phyloP scores from a whole-genome alignment of 768 basidiomycete genomes.

The Leccinum subtestaceum region DNA sequence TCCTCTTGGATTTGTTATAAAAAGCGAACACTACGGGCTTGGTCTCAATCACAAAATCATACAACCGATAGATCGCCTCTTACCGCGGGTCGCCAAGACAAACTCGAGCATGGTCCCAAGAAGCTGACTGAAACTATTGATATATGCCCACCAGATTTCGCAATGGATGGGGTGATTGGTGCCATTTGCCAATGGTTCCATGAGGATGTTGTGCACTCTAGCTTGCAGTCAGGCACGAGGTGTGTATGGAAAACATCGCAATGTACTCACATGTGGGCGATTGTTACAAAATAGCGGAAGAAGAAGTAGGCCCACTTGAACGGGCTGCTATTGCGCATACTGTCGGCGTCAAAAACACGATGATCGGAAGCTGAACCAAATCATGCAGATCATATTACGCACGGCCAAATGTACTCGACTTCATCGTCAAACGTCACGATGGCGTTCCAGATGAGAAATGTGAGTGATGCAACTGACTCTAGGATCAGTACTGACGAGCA shows the following conservation, averaged over 20 bases:
- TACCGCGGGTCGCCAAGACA: constrained; percentile 18
- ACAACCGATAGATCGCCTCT: background rate
- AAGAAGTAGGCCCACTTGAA: constrained; percentile 32
- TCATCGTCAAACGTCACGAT: constrained; percentile 18
- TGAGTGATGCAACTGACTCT: constrained; percentile 14
- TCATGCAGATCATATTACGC: background rate
- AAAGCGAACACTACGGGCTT: constrained; percentile 16
- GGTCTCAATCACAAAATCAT: background rate
- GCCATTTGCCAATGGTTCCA: constrained; percentile 6
- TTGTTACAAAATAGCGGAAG: constrained; percentile 19
- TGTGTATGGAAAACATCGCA: background rate
- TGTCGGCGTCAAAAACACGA: background rate
- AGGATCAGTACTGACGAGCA: background rate
- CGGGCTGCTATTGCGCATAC: constrained; percentile 20
- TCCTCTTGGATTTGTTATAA: constrained; percentile 15
- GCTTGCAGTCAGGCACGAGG: background rate
- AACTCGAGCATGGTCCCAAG: constrained; percentile 14
- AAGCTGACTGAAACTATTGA: constrained; percentile 1
- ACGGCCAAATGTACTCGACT: constrained; percentile 19
- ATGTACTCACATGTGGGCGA: constrained; percentile 17
- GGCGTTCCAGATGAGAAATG: constrained; percentile 13
- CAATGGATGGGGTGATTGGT: constrained; percentile 11
- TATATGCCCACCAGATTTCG: constrained; percentile 12
- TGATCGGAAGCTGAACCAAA: background rate
- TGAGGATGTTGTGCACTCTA: constrained; percentile 17